phyloP scores from a whole-genome alignment of 2,329 filamentous ascomycete species.

The Aspergillus neoniger region DNA sequence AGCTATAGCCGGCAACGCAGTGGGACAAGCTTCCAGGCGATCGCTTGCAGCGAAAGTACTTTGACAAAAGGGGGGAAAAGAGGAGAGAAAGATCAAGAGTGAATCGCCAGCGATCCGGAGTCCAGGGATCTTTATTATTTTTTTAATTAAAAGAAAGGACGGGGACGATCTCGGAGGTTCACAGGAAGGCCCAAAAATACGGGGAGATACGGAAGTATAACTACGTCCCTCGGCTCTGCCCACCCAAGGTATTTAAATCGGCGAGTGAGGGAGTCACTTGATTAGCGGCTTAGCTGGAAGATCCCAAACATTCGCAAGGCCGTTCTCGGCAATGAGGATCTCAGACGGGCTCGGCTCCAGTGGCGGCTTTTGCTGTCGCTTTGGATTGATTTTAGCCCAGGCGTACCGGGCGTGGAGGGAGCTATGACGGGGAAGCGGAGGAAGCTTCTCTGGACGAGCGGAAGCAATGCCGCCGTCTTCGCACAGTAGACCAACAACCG shows the following conservation, averaged over 20 bases:
- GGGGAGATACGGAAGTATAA: slow-evolving; percentile 41
- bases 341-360: slow-evolving; percentile 25
- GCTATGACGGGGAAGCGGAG: slow-evolving; percentile 41
- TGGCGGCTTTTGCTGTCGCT: slow-evolving; percentile 23
- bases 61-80: not conserved
- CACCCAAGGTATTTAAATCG: slow-evolving; percentile 19
- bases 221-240: slow-evolving; percentile 24
- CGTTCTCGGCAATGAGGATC: slow-evolving; percentile 26
- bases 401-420: slow-evolving; percentile 23
- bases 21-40: not conserved
- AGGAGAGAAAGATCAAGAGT: slow-evolving; percentile 11
- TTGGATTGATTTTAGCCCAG: slow-evolving; percentile 4
- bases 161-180: slow-evolving; percentile 29
- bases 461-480: slow-evolving; percentile 25
- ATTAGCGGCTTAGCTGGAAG: slow-evolving; percentile 8
- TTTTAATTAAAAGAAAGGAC: slow-evolving; percentile 17
- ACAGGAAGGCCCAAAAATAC: slow-evolving; percentile 24
- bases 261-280: slow-evolving; percentile 9
- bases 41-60: slow-evolving; percentile 8
- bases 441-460: slow-evolving; percentile 38
- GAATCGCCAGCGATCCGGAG: slow-evolving; percentile 9
- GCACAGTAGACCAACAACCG: slow-evolving; percentile 11
- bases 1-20: not conserved
- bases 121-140: not conserved
- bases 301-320: slow-evolving; percentile 13